Conservation (phyloP, 1,284 basidiomycete genomes). For the Macrocystidia cucumis region DNA sequence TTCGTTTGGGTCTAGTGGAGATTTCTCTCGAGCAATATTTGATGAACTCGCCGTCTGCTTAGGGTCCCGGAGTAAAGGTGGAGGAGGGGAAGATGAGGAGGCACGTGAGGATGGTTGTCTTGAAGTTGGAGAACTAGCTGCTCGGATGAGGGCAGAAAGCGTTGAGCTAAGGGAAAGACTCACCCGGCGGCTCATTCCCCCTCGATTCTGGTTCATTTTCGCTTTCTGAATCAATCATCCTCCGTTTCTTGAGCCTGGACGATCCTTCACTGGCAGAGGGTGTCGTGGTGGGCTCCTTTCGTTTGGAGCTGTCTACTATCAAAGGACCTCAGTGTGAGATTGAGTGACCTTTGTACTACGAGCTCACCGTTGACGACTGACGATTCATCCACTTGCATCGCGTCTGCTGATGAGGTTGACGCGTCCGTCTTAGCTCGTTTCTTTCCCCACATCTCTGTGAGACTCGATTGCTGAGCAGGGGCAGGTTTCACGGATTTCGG, state of each 20-base stretch:
- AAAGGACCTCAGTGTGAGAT: constrained; percentile 4
- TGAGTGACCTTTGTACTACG: constrained; percentile 2
- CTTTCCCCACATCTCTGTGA: constrained; percentile 64
- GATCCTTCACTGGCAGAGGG: constrained; percentile 10
- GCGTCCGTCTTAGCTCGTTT: constrained; percentile 44
- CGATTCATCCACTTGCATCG: constrained; percentile 23
- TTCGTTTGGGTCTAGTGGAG: too few relatives aligned
- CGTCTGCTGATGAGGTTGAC: constrained; percentile 18
- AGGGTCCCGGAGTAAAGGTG: too few relatives aligned
- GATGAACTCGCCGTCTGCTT: too few relatives aligned
- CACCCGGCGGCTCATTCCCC: neutral
- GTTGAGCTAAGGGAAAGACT: too few relatives aligned
- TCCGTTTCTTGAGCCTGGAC: constrained; percentile 44
- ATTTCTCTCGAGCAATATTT: too few relatives aligned
- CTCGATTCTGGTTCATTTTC: constrained; percentile 30
- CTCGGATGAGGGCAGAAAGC: too few relatives aligned
- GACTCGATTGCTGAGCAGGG: constrained; percentile 62
- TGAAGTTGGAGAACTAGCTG: too few relatives aligned
- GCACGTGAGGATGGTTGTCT: too few relatives aligned
- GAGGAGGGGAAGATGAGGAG: too few relatives aligned
- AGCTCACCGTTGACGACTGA: constrained; percentile 14
- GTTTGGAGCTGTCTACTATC: constrained; percentile 29
- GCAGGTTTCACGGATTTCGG: constrained; percentile 51
- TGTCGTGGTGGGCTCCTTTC: constrained; percentile 32
- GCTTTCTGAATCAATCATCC: constrained; percentile 60